Conservation (phyloP, 805 yeast genomes). For the Hanseniaspora lachancei region DNA sequence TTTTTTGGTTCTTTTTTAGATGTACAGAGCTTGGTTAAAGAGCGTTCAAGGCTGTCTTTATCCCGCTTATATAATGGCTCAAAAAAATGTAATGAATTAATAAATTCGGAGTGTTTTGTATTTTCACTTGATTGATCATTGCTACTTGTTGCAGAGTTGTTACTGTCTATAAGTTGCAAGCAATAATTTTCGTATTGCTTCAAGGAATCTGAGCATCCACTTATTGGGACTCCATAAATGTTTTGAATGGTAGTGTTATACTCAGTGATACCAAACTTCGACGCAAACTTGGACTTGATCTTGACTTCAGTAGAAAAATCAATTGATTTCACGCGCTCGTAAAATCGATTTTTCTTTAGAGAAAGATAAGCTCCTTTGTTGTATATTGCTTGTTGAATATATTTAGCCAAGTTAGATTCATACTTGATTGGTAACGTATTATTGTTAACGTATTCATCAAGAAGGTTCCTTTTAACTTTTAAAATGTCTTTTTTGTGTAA, state of each 20-base stretch:
- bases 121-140: neutral
- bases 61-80: neutral
- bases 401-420: neutral
- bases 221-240: neutral
- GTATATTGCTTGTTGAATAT: neutral
- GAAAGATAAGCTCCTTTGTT: neutral
- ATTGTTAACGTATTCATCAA: neutral
- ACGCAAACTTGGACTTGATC: neutral
- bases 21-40: neutral
- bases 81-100: neutral
- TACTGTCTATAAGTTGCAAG: neutral
- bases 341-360: neutral
- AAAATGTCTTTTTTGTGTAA: neutral
- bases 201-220: neutral
- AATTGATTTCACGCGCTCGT: neutral
- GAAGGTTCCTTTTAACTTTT: neutral
- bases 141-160: neutral
- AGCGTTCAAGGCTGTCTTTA: neutral
- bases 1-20: neutral
- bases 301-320: neutral
- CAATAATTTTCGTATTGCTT: neutral
- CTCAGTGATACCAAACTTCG: neutral
- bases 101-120: neutral
- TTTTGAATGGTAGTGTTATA: neutral
- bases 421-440: neutral